Evolutionary conservation across 2,329 filamentous ascomycete species (phyloP), one percentile per base, ranked within the genome.

Genomic region (Exophiala spinifera): DNA sequence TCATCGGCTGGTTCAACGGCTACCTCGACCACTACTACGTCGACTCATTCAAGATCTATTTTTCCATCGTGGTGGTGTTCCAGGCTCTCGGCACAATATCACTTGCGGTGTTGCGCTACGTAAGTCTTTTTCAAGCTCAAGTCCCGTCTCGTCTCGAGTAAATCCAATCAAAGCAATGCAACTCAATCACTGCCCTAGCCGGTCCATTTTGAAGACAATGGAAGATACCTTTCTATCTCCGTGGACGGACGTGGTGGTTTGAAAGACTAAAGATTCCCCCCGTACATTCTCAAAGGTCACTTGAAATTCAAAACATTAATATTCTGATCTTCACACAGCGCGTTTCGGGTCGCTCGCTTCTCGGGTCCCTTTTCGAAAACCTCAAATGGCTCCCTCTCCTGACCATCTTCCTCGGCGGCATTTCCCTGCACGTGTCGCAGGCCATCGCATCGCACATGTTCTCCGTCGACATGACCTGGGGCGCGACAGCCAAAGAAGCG

Each of bases 381-480:
- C 70, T 85, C 65, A 84, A 82, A 63, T 85, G 82, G 82, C 76
- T 81, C 19, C 78, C 79, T 2, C 76, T 85, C 62, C 70, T 78
- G 61, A 85, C 85, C 60, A 86, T 94, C 69, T 95, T 94, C 78
- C 78, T 95, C 15, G 89, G 89, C 48, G 89, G 89, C 36, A 80
- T 94, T 25, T 55, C 51, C 2, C 45, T 59, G 6, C 89, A 94
- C 72, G 81, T 95, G 46, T 88, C 83, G 33, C 86, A 91, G 68
- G 89, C 89, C 1, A 76, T 95, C 28, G 72, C 92, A 42, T 79
- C 84, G 2, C 89, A 94, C 75, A 89, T 92, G 83, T 88, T 94
- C 67, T 84, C 88, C 73, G 84, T 92, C 67, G 80, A 94, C 72
- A 92, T 94, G 85, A 83, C 82, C 2, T 94, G 89, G 89, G 88